Percentiles rank a stretch among this genome's conserved stretches.
phyloP scores from a whole-genome alignment of 1,284 basidiomycete species.

The Trametes polyzona region DNA sequence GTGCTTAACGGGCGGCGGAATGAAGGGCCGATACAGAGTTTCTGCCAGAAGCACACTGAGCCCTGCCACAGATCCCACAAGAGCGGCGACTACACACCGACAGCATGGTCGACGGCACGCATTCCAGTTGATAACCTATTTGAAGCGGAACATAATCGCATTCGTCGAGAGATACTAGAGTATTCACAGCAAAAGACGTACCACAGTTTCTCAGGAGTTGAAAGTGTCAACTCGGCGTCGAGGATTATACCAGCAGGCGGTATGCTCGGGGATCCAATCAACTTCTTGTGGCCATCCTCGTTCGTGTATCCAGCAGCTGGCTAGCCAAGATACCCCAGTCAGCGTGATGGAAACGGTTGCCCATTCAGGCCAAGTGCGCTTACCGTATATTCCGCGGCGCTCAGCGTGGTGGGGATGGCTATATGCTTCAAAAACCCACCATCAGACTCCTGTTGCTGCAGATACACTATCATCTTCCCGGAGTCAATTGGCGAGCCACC shows the following conservation, averaged over 20 bases:
- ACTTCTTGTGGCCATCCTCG: conserved; percentile 70
- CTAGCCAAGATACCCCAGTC: no score
- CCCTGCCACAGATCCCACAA: neutral
- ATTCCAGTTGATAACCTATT: conserved; percentile 76
- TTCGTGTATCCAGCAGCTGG: conserved; percentile 78
- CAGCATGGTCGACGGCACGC: conserved; percentile 79
- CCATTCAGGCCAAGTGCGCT: no score
- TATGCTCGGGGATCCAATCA: conserved; percentile 55
- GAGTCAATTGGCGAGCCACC: conserved; percentile 84
- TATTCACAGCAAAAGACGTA: conserved; percentile 32
- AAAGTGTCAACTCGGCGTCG: conserved; percentile 75
- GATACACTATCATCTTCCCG: conserved; percentile 70
- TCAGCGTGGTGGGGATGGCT: conserved; percentile 82
- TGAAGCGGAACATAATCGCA: neutral
- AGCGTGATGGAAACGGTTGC: no score
- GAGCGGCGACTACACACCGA: conserved; percentile 48
- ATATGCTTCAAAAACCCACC: conserved; percentile 56
- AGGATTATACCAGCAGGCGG: conserved; percentile 75
- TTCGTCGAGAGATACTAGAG: no score
- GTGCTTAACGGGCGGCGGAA: conserved; percentile 64
- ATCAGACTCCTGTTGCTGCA: conserved; percentile 57
- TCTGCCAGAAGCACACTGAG: conserved; percentile 50
- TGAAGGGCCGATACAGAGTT: conserved; percentile 62
- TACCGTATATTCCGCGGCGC: conserved; percentile 79
- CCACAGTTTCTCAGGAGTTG: conserved; percentile 79